Evolutionary conservation across 2,329 filamentous ascomycete genomes (phyloP).

Genomic region (Aureobasidium lini): DNA sequence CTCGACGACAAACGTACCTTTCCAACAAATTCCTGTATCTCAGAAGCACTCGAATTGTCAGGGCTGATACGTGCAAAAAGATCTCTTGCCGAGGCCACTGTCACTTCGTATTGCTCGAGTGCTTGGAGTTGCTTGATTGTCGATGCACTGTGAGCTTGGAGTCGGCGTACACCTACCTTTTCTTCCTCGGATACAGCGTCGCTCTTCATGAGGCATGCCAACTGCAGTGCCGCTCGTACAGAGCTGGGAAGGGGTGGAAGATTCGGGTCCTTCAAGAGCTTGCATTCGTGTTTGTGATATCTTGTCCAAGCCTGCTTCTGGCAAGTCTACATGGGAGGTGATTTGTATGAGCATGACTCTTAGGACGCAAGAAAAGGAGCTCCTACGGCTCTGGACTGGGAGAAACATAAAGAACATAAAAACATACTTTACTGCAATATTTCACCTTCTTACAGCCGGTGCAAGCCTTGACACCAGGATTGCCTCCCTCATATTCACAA

Average conservation of each 20-base stretch:
- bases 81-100: background rate
- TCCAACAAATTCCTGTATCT: slow-evolving; percentile 1
- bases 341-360: background rate
- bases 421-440: slow-evolving; percentile 52
- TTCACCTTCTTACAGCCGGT: slow-evolving; percentile 50
- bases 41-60: background rate
- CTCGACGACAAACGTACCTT: background rate
- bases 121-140: background rate
- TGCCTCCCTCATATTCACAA: slow-evolving; percentile 10
- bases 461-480: slow-evolving; percentile 44
- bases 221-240: slow-evolving; percentile 48
- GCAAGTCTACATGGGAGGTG: slow-evolving; percentile 39
- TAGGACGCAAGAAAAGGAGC: too few species aligned
- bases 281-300: slow-evolving; percentile 54
- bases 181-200: slow-evolving; percentile 31
- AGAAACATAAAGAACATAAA: background rate
- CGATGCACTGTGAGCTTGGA: slow-evolving; percentile 20
- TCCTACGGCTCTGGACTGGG: background rate
- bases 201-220: slow-evolving; percentile 41
- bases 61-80: background rate
- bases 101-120: background rate
- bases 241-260: slow-evolving; percentile 43
- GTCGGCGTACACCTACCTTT: slow-evolving; percentile 35
- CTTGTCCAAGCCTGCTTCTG: slow-evolving; percentile 53
- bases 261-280: slow-evolving; percentile 36